Percentiles rank a stretch among this genome's conserved stretches.
These are phyloP conservation scores for Nitzschia putrida DNA, from an alignment of 108 stramenopile genomes.

Conservation along the genomic window DNA sequence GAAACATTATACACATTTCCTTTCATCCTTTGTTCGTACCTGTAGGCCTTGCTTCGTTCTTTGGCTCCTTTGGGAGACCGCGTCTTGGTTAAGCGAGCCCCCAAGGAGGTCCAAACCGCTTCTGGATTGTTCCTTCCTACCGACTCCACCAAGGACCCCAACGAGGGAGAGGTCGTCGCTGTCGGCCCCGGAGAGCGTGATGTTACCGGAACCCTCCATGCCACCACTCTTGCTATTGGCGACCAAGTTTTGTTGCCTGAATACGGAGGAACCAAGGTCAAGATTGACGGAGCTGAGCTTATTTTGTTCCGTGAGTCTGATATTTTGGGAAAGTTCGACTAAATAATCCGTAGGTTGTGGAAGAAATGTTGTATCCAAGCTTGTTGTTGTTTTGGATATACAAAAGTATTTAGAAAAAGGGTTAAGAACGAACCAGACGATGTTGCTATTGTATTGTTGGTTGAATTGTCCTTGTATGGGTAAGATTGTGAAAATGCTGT, in stretches of 20 bases:
- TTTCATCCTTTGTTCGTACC: not conserved
- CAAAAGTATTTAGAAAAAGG: no score
- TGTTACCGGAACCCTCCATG: slow-evolving; percentile 73
- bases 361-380: no score
- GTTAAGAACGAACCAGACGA: no score
- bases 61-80: slow-evolving; percentile 96
- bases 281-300: slow-evolving; percentile 88
- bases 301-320: slow-evolving; percentile 93
- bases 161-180: slow-evolving; percentile 93
- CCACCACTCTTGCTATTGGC: slow-evolving; percentile 67
- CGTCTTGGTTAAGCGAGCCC: slow-evolving; percentile 86
- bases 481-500: no score
- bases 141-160: slow-evolving; percentile 88
- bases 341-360: slow-evolving; percentile 11
- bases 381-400: no score
- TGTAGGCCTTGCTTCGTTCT: slow-evolving; percentile 56
- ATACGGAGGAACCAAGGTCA: slow-evolving; percentile 94
- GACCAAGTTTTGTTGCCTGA: slow-evolving; percentile 94
- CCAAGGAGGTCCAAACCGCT: slow-evolving; percentile 89
- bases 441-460: no score
- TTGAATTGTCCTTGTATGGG: no score
- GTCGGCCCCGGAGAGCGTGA: slow-evolving; percentile 94
- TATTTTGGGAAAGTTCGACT: slow-evolving; percentile 97
- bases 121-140: slow-evolving; percentile 93
- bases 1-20: not conserved